Conservation (phyloP, 495 filamentous ascomycete genomes). For the Halenospora varia region DNA sequence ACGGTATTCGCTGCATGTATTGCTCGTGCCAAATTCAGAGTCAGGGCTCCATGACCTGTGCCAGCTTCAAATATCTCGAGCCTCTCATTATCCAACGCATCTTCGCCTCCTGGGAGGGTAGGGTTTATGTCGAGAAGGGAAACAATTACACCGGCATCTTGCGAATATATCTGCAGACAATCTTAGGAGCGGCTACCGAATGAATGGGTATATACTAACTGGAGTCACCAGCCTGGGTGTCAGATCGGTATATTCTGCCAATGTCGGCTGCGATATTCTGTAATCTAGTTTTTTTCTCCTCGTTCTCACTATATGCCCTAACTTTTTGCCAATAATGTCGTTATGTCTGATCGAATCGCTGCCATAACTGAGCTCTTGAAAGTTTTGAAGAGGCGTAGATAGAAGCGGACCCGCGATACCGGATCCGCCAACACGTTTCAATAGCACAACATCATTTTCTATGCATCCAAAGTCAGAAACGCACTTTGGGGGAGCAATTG, state of each 20-base stretch:
- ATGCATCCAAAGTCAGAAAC: background rate
- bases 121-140: constrained; percentile 70
- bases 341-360: constrained; percentile 51
- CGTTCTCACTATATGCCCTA: constrained; percentile 50
- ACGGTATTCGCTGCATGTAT: constrained; percentile 67
- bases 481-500: background rate
- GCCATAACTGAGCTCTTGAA: constrained; percentile 42
- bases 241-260: constrained; percentile 66
- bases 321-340: constrained; percentile 58
- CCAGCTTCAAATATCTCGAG: constrained; percentile 78
- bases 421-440: constrained; percentile 7
- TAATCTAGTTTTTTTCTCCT: constrained; percentile 48
- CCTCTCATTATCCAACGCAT: constrained; percentile 19
- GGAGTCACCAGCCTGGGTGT: constrained; percentile 67
- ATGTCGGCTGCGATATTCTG: constrained; percentile 56
- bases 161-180: constrained; percentile 58
- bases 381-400: constrained; percentile 42
- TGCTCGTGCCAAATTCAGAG: constrained; percentile 67
- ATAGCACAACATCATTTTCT: constrained; percentile 22
- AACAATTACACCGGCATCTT: constrained; percentile 67
- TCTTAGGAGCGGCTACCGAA: background rate
- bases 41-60: constrained; percentile 74
- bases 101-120: constrained; percentile 29
- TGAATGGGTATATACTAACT: constrained; percentile 36
- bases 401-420: constrained; percentile 17